phyloP scores from a whole-genome alignment of 768 basidiomycete species.

The Boletus vermiculosoides region DNA sequence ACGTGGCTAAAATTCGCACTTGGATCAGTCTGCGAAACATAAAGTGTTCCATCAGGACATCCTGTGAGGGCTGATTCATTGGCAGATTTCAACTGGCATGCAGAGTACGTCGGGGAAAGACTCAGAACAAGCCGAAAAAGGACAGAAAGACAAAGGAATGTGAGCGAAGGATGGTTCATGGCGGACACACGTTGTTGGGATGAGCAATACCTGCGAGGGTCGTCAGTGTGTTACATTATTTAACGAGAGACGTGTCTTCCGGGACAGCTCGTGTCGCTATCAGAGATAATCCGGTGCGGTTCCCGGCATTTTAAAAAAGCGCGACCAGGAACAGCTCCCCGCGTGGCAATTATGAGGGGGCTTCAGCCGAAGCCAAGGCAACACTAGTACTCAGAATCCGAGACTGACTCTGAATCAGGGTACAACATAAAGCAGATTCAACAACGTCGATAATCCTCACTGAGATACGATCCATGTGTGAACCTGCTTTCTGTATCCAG shows the following conservation, averaged over 20 bases:
- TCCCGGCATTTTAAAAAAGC: not conserved
- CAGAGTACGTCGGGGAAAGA: slow-evolving; percentile 46
- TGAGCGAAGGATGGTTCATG: slow-evolving; percentile 10
- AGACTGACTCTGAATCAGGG: not conserved
- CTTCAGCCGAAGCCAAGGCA: not conserved
- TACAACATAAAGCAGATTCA: not conserved
- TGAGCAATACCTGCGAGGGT: not conserved
- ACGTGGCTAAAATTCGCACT: slow-evolving; percentile 47
- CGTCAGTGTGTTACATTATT: not conserved
- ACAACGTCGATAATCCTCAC: not conserved
- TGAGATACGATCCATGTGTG: not conserved
- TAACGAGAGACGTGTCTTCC: no score
- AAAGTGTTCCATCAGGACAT: slow-evolving; percentile 59
- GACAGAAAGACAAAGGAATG: slow-evolving; percentile 5
- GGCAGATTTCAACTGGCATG: slow-evolving; percentile 52
- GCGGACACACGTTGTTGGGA: not conserved
- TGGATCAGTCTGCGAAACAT: slow-evolving; percentile 50
- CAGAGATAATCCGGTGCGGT: not conserved
- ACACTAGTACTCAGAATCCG: no score
- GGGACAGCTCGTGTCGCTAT: not conserved
- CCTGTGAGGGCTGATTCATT: slow-evolving; percentile 44
- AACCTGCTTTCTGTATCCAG: not conserved
- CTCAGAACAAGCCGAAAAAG: slow-evolving; percentile 15
- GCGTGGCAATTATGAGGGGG: not conserved
- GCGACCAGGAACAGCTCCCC: not conserved